Percentiles rank a stretch among this genome's conserved stretches.
phyloP scores from a whole-genome alignment of 1,284 basidiomycete genomes.

The Kalmanozyma brasiliensis region DNA sequence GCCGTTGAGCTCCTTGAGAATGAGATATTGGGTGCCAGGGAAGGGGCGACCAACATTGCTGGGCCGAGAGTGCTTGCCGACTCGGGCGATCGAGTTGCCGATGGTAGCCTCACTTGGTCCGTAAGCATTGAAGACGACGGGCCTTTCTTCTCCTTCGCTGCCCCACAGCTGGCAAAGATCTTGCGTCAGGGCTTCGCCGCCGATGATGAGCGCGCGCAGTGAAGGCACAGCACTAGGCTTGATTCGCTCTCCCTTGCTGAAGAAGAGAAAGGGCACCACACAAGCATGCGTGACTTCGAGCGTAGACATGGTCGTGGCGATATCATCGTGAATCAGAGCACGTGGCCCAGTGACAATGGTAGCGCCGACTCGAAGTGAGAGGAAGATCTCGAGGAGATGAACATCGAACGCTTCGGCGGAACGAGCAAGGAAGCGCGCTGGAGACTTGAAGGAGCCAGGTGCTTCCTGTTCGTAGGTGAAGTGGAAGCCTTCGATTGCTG shows the following conservation, averaged over 20 bases:
- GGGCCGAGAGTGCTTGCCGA: conserved; percentile 35
- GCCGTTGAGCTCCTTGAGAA: conserved; percentile 39
- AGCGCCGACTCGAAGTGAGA: conserved; percentile 60
- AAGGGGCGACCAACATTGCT: conserved; percentile 61
- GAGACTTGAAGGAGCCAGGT: conserved; percentile 39
- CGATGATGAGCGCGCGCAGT: conserved; percentile 58
- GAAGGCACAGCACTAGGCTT: conserved; percentile 51
- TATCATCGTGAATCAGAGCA: conserved; percentile 55
- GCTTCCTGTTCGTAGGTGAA: conserved; percentile 43
- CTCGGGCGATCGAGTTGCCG: conserved; percentile 60
- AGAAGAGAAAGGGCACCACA: conserved; percentile 66
- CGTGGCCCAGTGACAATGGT: conserved; percentile 64
- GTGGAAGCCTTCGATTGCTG: conserved; percentile 56
- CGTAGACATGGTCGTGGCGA: conserved; percentile 56
- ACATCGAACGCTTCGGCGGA: conserved; percentile 67
- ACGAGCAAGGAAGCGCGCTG: conserved; percentile 61
- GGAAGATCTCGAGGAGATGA: conserved; percentile 65
- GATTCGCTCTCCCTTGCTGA: conserved; percentile 52
- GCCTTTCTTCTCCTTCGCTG: conserved; percentile 19
- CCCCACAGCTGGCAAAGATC: conserved; percentile 59
- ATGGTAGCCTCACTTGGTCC: conserved; percentile 66
- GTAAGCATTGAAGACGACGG: conserved; percentile 62
- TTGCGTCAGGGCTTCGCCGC: conserved; percentile 59
- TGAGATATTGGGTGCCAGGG: conserved; percentile 55
- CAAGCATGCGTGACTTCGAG: conserved; percentile 62